Evolutionary conservation across 768 basidiomycete species (phyloP).

Genomic region (Mycena olivaceomarginata): DNA sequence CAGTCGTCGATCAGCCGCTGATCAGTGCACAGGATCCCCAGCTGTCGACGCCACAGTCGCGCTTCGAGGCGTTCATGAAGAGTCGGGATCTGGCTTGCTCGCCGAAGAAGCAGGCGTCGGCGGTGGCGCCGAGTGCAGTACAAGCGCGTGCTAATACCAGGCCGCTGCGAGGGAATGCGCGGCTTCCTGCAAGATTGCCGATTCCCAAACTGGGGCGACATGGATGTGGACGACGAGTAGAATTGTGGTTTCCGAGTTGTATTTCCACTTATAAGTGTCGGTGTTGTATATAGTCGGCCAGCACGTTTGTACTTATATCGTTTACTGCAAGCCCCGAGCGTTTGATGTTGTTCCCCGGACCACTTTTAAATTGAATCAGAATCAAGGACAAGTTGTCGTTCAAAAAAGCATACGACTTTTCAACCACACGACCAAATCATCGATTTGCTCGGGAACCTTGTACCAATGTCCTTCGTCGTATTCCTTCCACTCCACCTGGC

Average conservation of each 20-base stretch:
- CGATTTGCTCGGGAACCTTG: conserved; percentile 39
- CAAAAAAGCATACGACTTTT: background rate
- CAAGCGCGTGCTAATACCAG: conserved; percentile 9
- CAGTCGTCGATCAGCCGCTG: background rate
- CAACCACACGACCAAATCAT: conserved; percentile 33
- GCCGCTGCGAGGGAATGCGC: conserved; percentile 38
- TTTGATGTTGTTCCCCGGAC: too few species aligned
- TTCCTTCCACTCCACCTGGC: conserved; percentile 31
- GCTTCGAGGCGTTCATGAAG: conserved; percentile 41
- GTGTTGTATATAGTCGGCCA: too few species aligned
- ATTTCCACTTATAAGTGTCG: background rate
- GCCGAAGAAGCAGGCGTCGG: conserved; percentile 34
- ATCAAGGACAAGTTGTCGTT: background rate
- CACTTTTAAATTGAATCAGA: too few species aligned
- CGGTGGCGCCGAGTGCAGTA: conserved; percentile 1
- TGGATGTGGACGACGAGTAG: conserved; percentile 19
- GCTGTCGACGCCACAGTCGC: conserved; percentile 38
- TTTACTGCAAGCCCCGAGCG: too few species aligned
- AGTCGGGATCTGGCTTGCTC: conserved; percentile 37
- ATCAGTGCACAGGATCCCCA: conserved; percentile 4
- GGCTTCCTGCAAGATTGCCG: conserved; percentile 36
- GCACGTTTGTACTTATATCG: too few species aligned
- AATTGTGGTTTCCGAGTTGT: background rate
- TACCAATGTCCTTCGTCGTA: conserved; percentile 41
- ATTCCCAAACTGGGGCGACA: conserved; percentile 34